These are phyloP conservation scores for Cryptococcus maquisensis DNA, from an alignment of 1,284 basidiomycete species.

Conservation along the genomic window DNA sequence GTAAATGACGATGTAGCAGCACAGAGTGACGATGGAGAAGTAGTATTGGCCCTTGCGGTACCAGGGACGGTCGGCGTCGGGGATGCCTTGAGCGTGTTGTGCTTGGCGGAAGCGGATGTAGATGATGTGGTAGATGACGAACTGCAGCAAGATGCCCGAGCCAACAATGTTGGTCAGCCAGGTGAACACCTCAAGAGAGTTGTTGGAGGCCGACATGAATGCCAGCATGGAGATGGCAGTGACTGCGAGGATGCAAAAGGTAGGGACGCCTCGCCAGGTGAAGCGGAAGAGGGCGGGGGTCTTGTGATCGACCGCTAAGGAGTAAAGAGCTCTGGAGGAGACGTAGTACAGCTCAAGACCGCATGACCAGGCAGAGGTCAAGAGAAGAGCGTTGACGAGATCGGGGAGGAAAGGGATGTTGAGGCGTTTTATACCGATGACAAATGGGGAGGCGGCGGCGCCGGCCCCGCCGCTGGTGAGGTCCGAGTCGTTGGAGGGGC, in stretches of 20 bases:
- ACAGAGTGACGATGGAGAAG: conserved; percentile 20
- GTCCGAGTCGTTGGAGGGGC: background rate
- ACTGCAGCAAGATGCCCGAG: conserved; percentile 7
- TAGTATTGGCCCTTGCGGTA: conserved; percentile 7
- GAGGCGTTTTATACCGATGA: conserved; percentile 32
- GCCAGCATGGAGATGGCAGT: conserved; percentile 7
- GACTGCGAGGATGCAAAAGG: background rate
- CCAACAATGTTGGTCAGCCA: conserved; percentile 21
- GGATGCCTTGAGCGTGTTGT: conserved; percentile 25
- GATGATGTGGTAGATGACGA: conserved; percentile 10
- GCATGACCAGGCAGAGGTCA: conserved; percentile 29
- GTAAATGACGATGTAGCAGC: conserved; percentile 19
- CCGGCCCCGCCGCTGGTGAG: background rate
- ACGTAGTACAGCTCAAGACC: conserved; percentile 33
- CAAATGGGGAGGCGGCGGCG: conserved; percentile 3
- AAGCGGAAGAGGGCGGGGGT: conserved; percentile 28
- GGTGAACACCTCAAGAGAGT: conserved; percentile 20
- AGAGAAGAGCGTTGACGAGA: conserved; percentile 36
- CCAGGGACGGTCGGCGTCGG: background rate
- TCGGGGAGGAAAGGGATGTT: conserved; percentile 35
- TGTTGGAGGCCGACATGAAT: background rate
- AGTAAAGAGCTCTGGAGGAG: conserved; percentile 31
- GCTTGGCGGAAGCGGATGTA: conserved; percentile 31
- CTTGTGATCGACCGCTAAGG: conserved; percentile 29
- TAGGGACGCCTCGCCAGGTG: background rate